Base-by-base conservation (phyloP, 352 stramenopile species). In the Hyaloperonospora arabidopsidis region DNA sequence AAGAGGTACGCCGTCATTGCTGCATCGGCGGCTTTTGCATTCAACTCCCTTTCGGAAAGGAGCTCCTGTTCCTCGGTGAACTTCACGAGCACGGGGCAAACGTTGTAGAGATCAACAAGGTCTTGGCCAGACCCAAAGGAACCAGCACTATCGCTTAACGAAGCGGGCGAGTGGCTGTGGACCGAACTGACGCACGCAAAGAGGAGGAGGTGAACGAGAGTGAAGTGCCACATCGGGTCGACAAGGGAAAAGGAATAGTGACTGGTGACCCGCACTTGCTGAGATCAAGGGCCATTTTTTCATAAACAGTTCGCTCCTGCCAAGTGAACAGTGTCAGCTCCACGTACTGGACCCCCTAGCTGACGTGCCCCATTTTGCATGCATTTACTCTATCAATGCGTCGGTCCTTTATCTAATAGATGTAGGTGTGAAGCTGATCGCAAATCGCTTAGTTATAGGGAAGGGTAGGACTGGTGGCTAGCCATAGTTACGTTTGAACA, bases 1-100 rank as follows among this genome's bases (percentile, higher is more conserved):
- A 65, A 18, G 15, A 61, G 22, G 52, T 56, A 65, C 10, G 57
- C 52, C 1, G 52, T 56, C 57, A 65, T 65, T 38, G 52, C 57
- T 8, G 45, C 52, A 6, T 65, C 57, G 13, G 45, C 57, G 5
- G 55, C 55, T 34, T 63, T 64, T 35, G 50, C 49, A 36, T 59
- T 64, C 19, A 64, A 45, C 11, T 65, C 52, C 7, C 58, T 44
- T 11, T 53, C 23, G 5, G 56, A 54, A 5, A 63, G 44, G 10
- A 34, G 29, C 12, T 57, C 48, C 41, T 62, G 55, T 18, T 62
- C 49, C 34, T 63, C 35, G 0, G 15, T 54, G 43, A 59, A 58
- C 0, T 59, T 34, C 13, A 59, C 36, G 18, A 58, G 21, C 39
- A 58, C 56, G 41, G 50, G 56, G 50, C 56, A 63, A 5, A 63